Evolutionary conservation across 2,329 filamentous ascomycete genomes (phyloP).

Genomic region (Ophiostoma tasmaniense): DNA sequence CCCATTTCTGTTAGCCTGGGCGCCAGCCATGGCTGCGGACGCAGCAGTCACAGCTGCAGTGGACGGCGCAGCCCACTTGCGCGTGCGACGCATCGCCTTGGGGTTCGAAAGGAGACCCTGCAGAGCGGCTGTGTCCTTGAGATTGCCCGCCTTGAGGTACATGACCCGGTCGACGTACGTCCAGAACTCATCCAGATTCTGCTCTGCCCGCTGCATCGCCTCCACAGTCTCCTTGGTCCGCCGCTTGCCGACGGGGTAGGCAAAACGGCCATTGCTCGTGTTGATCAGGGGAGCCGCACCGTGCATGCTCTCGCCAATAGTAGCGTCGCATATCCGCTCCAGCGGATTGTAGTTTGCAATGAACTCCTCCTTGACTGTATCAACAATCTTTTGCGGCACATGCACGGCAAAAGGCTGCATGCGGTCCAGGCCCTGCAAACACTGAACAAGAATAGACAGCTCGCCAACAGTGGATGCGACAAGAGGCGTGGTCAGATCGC

Average conservation of each 20-base stretch:
- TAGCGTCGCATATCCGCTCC: not conserved
- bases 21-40: not conserved
- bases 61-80: not conserved
- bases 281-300: constrained; percentile 24
- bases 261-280: constrained; percentile 34
- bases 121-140: not conserved
- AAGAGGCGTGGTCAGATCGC: not conserved
- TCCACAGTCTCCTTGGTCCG: constrained; percentile 38
- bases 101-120: not conserved
- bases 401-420: not conserved
- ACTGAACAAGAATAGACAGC: not conserved
- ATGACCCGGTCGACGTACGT: constrained; percentile 26
- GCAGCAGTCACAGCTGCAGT: not conserved
- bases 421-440: not conserved
- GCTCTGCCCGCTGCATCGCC: constrained; percentile 38
- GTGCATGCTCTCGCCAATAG: constrained; percentile 10
- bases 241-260: constrained; percentile 36
- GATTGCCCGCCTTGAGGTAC: constrained; percentile 1
- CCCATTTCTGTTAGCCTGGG: not conserved
- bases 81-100: not conserved
- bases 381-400: not conserved
- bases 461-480: not conserved
- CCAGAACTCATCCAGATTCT: constrained; percentile 42
- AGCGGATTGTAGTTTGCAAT: not conserved
- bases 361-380: not conserved